These are phyloP conservation scores for Aspergillus pseudonomiae DNA, from an alignment of 2,329 filamentous ascomycete species.

Conservation along the genomic window DNA sequence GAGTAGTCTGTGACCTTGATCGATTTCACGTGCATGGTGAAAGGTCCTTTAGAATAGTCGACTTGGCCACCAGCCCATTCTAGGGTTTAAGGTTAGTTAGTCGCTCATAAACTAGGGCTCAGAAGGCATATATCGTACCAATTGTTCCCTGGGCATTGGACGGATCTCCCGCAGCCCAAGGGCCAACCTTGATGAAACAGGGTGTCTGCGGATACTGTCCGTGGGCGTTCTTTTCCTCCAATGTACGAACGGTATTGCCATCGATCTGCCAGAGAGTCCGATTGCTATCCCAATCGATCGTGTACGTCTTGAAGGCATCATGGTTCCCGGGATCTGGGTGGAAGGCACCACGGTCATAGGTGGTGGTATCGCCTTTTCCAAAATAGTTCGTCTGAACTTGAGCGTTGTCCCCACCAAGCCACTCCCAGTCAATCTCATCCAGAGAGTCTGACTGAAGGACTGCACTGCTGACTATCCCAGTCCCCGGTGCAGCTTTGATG, in stretches of 20 bases:
- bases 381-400: slow-evolving; percentile 98
- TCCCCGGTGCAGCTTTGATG: slow-evolving; percentile 83
- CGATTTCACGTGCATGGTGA: slow-evolving; percentile 79
- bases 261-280: slow-evolving; percentile 87
- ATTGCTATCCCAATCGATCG: slow-evolving; percentile 84
- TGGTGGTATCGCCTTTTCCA: slow-evolving; percentile 81
- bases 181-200: slow-evolving; percentile 89
- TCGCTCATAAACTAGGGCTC: not conserved
- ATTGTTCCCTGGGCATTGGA: slow-evolving; percentile 80
- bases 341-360: slow-evolving; percentile 84
- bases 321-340: slow-evolving; percentile 72
- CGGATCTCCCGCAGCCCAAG: slow-evolving; percentile 89
- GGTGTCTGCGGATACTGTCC: slow-evolving; percentile 89
- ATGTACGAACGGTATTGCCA: slow-evolving; percentile 72
- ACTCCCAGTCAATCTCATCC: slow-evolving; percentile 98
- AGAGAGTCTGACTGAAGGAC: slow-evolving; percentile 88
- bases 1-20: slow-evolving; percentile 87
- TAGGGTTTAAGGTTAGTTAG: slow-evolving; percentile 25
- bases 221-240: slow-evolving; percentile 64
- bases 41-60: slow-evolving; percentile 81
- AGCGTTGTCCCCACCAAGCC: slow-evolving; percentile 75
- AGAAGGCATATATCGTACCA: slow-evolving; percentile 38
- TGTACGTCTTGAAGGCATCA: slow-evolving; percentile 78
- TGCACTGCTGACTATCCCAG: slow-evolving; percentile 89
- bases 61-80: slow-evolving; percentile 85